Percentiles rank a stretch among this genome's conserved stretches.
Conservation (phyloP, 148 eudicot species). For the Persicaria tinctoria region DNA sequence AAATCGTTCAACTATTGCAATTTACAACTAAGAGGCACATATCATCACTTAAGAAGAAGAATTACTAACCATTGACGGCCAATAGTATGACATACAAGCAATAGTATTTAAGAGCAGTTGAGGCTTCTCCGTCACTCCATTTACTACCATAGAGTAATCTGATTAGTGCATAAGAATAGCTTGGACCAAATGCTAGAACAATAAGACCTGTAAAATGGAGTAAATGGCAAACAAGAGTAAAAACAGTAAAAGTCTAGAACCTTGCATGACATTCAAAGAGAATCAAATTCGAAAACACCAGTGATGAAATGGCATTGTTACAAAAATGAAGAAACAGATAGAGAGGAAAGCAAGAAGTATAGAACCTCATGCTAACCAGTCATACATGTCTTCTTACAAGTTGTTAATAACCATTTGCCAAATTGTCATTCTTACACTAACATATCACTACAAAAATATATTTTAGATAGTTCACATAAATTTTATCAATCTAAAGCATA, state of each 20-base stretch:
- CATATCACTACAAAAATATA: neutral
- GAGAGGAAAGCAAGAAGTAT: neutral
- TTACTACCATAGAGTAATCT: conserved; percentile 83
- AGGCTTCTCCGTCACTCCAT: conserved; percentile 99
- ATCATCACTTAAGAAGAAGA: neutral
- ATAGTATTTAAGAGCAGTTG: conserved; percentile 75
- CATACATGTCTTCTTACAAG: conserved; percentile 1
- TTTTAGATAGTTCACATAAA: neutral
- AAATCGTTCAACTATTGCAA: neutral
- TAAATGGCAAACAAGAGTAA: neutral
- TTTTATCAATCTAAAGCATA: neutral
- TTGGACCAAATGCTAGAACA: conserved; percentile 90
- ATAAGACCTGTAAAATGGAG: conserved; percentile 44
- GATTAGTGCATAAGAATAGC: conserved; percentile 88
- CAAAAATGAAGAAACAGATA: neutral
- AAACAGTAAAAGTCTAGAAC: neutral
- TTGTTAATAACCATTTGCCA: neutral
- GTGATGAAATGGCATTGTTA: neutral
- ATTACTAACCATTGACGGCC: conserved; percentile 78
- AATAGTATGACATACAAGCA: conserved; percentile 70
- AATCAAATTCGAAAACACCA: neutral
- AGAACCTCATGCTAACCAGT: neutral
- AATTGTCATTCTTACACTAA: neutral
- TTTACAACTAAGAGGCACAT: neutral
- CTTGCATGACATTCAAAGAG: neutral